phyloP scores from a whole-genome alignment of 2,329 filamentous ascomycete genomes.

The Talaromyces sp. region DNA sequence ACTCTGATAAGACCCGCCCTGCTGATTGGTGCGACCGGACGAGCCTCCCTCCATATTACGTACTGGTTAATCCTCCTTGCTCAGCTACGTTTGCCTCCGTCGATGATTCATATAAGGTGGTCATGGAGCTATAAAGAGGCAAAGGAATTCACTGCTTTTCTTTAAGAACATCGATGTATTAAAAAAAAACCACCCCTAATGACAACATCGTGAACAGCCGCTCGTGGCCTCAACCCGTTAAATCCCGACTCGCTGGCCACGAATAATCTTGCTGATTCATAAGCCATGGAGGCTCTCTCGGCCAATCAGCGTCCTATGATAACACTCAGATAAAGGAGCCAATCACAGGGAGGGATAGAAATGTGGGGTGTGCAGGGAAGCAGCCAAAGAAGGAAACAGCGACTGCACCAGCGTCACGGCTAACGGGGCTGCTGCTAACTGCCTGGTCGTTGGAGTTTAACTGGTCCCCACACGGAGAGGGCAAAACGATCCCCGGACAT shows the following conservation, averaged over 20 bases:
- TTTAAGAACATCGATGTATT: not conserved
- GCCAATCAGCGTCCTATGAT: not conserved
- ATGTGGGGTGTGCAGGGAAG: conserved; percentile 2
- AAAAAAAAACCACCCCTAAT: not conserved
- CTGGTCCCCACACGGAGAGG: not conserved
- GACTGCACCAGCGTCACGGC: not conserved
- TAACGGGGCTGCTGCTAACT: not conserved
- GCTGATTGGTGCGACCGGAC: conserved; percentile 33
- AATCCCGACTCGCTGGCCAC: not conserved
- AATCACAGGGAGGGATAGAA: not conserved
- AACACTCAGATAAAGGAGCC: not conserved
- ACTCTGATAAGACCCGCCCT: conserved; percentile 31
- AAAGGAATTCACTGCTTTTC: no score
- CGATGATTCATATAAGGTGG: not conserved
- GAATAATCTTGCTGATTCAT: not conserved
- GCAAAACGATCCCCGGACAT: conserved; percentile 1
- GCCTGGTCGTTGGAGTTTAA: conserved; percentile 5
- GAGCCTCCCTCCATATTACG: conserved; percentile 35
- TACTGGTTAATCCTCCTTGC: conserved; percentile 24
- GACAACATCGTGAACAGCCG: no score
- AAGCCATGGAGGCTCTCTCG: not conserved
- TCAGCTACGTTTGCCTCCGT: not conserved
- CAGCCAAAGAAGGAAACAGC: not conserved
- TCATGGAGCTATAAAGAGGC: no score
- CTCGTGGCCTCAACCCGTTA: not conserved